These are phyloP conservation scores for Beauveria asiatica DNA, from an alignment of 2,329 filamentous ascomycete species.

Conservation along the genomic window DNA sequence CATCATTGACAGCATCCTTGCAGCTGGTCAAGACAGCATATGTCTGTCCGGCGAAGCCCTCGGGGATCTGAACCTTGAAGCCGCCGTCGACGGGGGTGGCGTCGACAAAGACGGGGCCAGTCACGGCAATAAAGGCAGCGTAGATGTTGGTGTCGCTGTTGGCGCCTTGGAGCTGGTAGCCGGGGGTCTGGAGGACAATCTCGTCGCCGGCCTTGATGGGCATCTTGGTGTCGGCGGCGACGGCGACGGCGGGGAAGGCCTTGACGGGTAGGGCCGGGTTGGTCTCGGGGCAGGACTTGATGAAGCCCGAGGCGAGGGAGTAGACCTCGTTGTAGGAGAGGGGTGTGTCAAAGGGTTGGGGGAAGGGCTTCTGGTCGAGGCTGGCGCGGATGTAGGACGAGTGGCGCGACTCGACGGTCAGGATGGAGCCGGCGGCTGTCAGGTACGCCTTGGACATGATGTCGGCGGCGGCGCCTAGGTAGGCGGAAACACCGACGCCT, in stretches of 20 bases:
- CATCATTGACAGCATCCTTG: slow-evolving; percentile 23
- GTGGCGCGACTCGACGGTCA: slow-evolving; percentile 66
- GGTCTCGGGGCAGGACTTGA: slow-evolving; percentile 58
- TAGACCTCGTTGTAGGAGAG: slow-evolving; percentile 62
- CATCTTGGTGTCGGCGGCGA: slow-evolving; percentile 22
- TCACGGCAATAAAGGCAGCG: slow-evolving; percentile 27
- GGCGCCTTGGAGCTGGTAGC: slow-evolving; percentile 19
- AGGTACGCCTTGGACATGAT: slow-evolving; percentile 53
- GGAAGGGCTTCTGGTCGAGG: slow-evolving; percentile 48
- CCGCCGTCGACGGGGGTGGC: slow-evolving; percentile 16
- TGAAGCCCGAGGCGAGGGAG: slow-evolving; percentile 65
- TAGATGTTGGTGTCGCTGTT: slow-evolving; percentile 19
- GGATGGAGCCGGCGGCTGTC: slow-evolving; percentile 58
- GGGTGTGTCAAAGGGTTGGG: slow-evolving; percentile 61
- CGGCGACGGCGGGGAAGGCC: slow-evolving; percentile 49
- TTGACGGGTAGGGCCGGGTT: slow-evolving; percentile 51
- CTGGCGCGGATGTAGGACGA: slow-evolving; percentile 62
- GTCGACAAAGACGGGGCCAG: slow-evolving; percentile 16
- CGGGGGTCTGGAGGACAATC: slow-evolving; percentile 12
- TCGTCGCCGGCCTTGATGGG: slow-evolving; percentile 15
- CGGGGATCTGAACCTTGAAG: slow-evolving; percentile 14
- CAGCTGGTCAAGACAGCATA: slow-evolving; percentile 28
- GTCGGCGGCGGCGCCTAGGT: slow-evolving; percentile 61
- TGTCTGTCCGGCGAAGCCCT: slow-evolving; percentile 23
- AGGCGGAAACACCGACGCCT: slow-evolving; percentile 65